These are phyloP conservation scores for Gloeopeniophorella convolvens DNA, from an alignment of 768 basidiomycete species.

Conservation along the genomic window DNA sequence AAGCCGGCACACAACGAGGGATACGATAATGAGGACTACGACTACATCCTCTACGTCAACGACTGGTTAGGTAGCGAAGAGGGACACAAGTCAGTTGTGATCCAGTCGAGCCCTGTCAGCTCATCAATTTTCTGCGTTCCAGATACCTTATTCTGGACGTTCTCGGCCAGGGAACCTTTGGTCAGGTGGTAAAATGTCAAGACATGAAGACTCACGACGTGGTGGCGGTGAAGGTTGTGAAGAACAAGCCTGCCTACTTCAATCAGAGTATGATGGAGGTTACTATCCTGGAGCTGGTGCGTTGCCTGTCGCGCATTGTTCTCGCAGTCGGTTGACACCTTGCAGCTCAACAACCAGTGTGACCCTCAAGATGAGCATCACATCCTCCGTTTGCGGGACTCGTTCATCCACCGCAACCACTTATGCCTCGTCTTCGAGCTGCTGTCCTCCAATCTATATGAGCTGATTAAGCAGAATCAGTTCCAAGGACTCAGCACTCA, in stretches of 20 bases:
- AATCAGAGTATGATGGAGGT: slow-evolving; percentile 99
- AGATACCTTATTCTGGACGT: slow-evolving; percentile 98
- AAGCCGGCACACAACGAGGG: slow-evolving; percentile 95
- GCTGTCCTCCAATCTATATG: slow-evolving; percentile 94
- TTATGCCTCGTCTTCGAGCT: slow-evolving; percentile 97
- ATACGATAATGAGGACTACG: slow-evolving; percentile 97
- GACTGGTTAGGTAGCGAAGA: slow-evolving; percentile 94
- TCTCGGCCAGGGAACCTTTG: slow-evolving; percentile 97
- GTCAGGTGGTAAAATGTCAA: slow-evolving; percentile 99
- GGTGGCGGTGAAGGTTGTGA: slow-evolving; percentile 98
- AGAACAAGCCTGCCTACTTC: slow-evolving; percentile 99
- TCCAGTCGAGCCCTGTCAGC: slow-evolving; percentile 7
- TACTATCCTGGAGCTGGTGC: slow-evolving; percentile 89
- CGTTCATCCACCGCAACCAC: slow-evolving; percentile 94
- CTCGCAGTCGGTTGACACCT: not conserved
- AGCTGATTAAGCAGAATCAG: slow-evolving; percentile 99
- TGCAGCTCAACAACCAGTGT: slow-evolving; percentile 85
- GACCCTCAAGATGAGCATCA: slow-evolving; percentile 96
- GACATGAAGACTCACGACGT: slow-evolving; percentile 99
- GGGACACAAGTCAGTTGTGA: slow-evolving; percentile 75
- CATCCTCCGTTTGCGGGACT: slow-evolving; percentile 89
- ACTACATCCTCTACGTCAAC: slow-evolving; percentile 99
- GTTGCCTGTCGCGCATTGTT: slow-evolving; percentile 26
- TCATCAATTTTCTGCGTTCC: slow-evolving; percentile 20
- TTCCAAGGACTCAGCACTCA: slow-evolving; percentile 96